These are phyloP conservation scores for Ogataea paraovalis DNA, from an alignment of 805 yeast species.

Conservation along the genomic window DNA sequence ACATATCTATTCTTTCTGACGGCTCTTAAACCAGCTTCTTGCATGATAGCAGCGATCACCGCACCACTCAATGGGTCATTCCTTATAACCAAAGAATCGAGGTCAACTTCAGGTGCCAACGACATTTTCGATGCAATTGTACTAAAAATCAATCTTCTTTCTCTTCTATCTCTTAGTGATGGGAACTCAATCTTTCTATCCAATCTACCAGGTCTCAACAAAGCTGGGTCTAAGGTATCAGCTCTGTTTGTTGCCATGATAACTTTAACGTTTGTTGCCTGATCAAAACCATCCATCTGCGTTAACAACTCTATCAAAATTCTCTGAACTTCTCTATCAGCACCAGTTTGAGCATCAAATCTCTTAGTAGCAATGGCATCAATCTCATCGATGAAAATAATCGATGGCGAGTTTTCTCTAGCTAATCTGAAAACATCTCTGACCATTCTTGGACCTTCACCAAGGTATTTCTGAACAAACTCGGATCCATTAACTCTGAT, in stretches of 20 bases:
- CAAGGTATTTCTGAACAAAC: constrained; percentile 95
- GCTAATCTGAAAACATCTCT: constrained; percentile 97
- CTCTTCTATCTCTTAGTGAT: constrained; percentile 92
- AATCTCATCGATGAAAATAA: constrained; percentile 96
- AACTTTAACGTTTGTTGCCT: constrained; percentile 89
- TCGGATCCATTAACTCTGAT: constrained; percentile 98
- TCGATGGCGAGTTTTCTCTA: constrained; percentile 94
- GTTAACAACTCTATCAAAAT: constrained; percentile 90
- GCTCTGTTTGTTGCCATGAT: constrained; percentile 99
- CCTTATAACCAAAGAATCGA: constrained; percentile 90
- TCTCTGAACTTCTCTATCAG: constrained; percentile 99
- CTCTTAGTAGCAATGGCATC: constrained; percentile 99
- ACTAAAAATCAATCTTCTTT: constrained; percentile 91
- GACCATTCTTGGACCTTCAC: constrained; percentile 99
- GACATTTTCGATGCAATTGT: constrained; percentile 98
- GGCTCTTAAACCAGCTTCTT: constrained; percentile 98
- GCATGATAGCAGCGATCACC: constrained; percentile 98
- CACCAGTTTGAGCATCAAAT: constrained; percentile 99
- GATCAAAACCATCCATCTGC: constrained; percentile 99
- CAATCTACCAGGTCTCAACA: constrained; percentile 96
- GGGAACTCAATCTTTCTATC: constrained; percentile 99
- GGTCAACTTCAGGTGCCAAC: constrained; percentile 94
- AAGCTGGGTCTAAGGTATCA: constrained; percentile 98
- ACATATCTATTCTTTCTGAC: constrained; percentile 97
- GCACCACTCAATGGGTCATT: constrained; percentile 98